phyloP scores from a whole-genome alignment of 169 alveolate genomes.

The Plasmodium falciparum region DNA sequence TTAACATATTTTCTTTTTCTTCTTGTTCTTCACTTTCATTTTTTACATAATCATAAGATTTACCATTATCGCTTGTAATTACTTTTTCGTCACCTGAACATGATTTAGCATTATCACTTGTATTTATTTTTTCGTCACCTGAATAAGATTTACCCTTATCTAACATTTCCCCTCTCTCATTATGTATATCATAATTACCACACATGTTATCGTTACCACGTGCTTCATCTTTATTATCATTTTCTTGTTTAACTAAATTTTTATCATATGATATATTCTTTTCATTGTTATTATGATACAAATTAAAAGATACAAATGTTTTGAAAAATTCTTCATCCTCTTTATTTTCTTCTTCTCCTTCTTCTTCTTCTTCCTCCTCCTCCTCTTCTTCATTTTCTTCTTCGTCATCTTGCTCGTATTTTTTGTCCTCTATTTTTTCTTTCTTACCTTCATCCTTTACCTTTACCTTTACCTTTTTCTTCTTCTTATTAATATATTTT shows the following conservation, averaged over 20 bases:
- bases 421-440: neutral
- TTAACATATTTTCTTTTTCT: no score
- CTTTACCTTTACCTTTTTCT: neutral
- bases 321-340: neutral
- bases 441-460: neutral
- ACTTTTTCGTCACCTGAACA: no score
- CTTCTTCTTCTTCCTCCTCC: neutral
- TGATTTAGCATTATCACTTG: no score
- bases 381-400: neutral
- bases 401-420: neutral
- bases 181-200: no score
- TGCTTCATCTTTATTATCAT: neutral
- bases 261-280: neutral
- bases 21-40: no score
- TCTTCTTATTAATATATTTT: slow-evolving; percentile 25
- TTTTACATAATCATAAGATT: no score
- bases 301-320: no score
- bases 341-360: neutral
- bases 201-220: no score
- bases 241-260: neutral
- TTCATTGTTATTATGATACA: neutral
- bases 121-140: no score
- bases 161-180: no score
- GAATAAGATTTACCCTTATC: no score
- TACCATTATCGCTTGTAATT: no score